A percentile compares a stretch with the other conserved stretches of the same genome.
Conservation (phyloP, 1,139 yeast species). For the Magnusiomyces clavatus region DNA sequence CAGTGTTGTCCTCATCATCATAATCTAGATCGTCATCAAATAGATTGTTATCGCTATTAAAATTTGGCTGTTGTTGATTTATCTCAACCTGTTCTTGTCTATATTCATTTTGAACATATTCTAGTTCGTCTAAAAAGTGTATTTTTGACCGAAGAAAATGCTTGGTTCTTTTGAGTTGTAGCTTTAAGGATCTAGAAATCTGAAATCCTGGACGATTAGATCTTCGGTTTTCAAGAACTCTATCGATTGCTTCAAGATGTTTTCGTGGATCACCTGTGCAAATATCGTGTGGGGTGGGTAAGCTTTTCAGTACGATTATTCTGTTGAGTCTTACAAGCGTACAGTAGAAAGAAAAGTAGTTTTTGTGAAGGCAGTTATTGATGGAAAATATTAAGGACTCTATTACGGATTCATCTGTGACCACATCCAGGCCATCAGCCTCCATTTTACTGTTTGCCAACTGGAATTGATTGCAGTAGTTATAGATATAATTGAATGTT, state of each 20-base stretch:
- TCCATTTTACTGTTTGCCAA: too few species aligned
- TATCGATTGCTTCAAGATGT: slow-evolving; percentile 1
- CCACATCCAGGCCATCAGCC: slow-evolving; percentile 4
- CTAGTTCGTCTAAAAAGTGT: slow-evolving; percentile 5
- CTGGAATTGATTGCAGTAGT: not conserved
- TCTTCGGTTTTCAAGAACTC: slow-evolving; percentile 1
- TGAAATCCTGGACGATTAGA: slow-evolving; percentile 1
- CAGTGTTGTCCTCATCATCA: too few species aligned
- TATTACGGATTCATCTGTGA: slow-evolving; percentile 4
- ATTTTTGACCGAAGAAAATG: slow-evolving; percentile 3
- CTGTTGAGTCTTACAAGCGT: slow-evolving; percentile 1
- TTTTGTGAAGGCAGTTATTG: slow-evolving; percentile 3
- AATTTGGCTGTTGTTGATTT: not conserved
- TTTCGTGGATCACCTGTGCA: slow-evolving; percentile 2
- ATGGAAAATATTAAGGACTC: slow-evolving; percentile 4
- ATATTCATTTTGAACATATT: slow-evolving; percentile 1
- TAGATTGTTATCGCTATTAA: not conserved
- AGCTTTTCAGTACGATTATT: not conserved
- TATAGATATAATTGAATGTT: not conserved
- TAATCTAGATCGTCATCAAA: not conserved
- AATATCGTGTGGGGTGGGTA: slow-evolving; percentile 6
- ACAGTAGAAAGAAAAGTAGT: slow-evolving; percentile 4
- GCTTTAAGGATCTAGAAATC: slow-evolving; percentile 3
- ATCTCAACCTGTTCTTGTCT: not conserved
- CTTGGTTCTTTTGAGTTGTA: slow-evolving; percentile 4